phyloP scores from a whole-genome alignment of 257 asterid species.

The Solanum chmielewskii region DNA sequence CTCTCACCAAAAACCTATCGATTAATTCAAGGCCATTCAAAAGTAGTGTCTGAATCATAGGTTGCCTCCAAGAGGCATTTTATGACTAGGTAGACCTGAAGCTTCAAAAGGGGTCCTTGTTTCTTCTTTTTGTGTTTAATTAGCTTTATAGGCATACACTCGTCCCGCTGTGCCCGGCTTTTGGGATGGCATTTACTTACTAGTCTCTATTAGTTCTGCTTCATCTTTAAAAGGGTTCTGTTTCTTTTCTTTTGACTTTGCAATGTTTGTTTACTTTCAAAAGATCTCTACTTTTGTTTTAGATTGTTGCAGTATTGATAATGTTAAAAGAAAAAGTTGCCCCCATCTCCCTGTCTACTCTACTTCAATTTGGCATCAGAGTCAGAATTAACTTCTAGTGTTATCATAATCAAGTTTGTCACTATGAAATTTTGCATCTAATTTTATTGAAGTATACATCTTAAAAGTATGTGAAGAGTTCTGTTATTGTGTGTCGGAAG shows the following conservation, averaged over 20 bases:
- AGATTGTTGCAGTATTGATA: not conserved
- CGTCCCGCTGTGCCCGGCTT: not conserved
- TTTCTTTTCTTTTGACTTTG: not conserved
- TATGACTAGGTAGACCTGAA: slow-evolving; percentile 2
- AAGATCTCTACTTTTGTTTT: not conserved
- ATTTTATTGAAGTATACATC: too few species aligned
- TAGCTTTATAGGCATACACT: not conserved
- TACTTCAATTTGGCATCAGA: not conserved
- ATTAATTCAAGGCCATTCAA: slow-evolving; percentile 28
- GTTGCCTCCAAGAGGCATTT: slow-evolving; percentile 5
- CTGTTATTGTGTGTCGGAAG: too few species aligned
- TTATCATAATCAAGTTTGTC: not conserved
- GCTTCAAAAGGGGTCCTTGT: not conserved
- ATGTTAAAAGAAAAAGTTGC: not conserved
- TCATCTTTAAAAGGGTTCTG: not conserved
- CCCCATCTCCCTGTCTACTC: not conserved
- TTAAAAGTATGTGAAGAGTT: too few species aligned
- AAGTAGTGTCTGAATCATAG: slow-evolving; percentile 18
- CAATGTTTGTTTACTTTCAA: not conserved
- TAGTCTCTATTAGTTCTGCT: not conserved
- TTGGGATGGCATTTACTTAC: not conserved
- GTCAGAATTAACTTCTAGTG: not conserved
- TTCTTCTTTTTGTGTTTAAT: not conserved
- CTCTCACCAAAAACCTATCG: slow-evolving; percentile 40
- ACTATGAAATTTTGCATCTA: too few species aligned